Percentiles rank a stretch among this genome's conserved stretches.
phyloP scores from a whole-genome alignment of 2,329 filamentous ascomycete genomes.

The Ophiocordyceps camponoti-floridani region DNA sequence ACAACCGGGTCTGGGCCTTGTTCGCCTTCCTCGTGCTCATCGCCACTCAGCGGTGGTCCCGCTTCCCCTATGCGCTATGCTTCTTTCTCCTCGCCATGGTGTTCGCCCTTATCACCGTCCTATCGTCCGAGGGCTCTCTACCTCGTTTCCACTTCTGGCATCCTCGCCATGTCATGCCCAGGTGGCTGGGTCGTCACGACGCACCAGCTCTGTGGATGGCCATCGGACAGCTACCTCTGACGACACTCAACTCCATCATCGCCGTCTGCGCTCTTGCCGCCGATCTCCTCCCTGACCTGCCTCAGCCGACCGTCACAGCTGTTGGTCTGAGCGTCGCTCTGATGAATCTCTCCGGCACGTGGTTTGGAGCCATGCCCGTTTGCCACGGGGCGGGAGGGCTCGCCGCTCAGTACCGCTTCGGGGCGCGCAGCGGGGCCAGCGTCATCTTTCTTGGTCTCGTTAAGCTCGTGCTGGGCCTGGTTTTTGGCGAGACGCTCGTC shows the following conservation, averaged over 20 bases:
- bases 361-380: conserved; percentile 90
- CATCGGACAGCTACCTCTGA: conserved; percentile 76
- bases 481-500: conserved; percentile 60
- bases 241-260: conserved; percentile 81
- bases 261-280: conserved; percentile 65
- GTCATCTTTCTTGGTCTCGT: conserved; percentile 61
- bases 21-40: conserved; percentile 56
- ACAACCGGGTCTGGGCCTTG: conserved; percentile 67
- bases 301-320: conserved; percentile 52
- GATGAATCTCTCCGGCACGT: conserved; percentile 75
- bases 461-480: conserved; percentile 59
- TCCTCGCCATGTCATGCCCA: conserved; percentile 25
- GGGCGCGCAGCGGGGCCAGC: conserved; percentile 71
- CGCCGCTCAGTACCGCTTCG: conserved; percentile 81
- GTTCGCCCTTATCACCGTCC: conserved; percentile 33
- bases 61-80: conserved; percentile 61
- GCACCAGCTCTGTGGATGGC: conserved; percentile 36
- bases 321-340: conserved; percentile 64
- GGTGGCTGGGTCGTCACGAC: conserved; percentile 11
- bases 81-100: conserved; percentile 54
- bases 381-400: conserved; percentile 87
- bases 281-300: conserved; percentile 55
- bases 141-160: conserved; percentile 42
- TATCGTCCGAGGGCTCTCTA: conserved; percentile 14
- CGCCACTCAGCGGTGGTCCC: conserved; percentile 43